Conservation (phyloP, 495 filamentous ascomycete genomes). For the Penicillium canariense region DNA sequence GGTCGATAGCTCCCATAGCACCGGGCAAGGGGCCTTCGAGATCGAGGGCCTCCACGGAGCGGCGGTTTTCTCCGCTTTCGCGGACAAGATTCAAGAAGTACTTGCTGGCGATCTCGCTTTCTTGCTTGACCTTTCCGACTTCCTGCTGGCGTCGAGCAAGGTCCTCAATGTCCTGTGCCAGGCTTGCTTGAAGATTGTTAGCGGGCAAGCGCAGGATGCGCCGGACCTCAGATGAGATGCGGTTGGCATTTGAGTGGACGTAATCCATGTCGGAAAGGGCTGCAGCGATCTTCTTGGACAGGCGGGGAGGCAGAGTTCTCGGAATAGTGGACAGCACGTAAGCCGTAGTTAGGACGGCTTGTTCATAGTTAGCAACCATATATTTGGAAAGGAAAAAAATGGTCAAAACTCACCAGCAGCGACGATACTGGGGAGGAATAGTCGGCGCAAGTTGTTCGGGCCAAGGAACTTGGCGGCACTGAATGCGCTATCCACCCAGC, state of each 20-base stretch:
- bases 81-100: conserved; percentile 86
- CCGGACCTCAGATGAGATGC: conserved; percentile 79
- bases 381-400: background rate
- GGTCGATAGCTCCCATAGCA: conserved; percentile 31
- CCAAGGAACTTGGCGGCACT: conserved; percentile 77
- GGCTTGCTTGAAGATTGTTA: conserved; percentile 70
- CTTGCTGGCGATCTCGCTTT: conserved; percentile 75
- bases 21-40: conserved; percentile 61
- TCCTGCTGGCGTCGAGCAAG: conserved; percentile 74
- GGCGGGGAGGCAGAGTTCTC: conserved; percentile 78
- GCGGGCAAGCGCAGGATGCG: conserved; percentile 84
- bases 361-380: conserved; percentile 33
- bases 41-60: conserved; percentile 74
- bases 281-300: conserved; percentile 77
- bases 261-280: conserved; percentile 83
- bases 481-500: conserved; percentile 85
- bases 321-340: conserved; percentile 87
- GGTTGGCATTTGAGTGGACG: conserved; percentile 79
- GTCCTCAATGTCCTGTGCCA: conserved; percentile 80
- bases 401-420: conserved; percentile 63
- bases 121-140: conserved; percentile 67
- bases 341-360: conserved; percentile 67
- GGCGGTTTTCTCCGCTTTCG: conserved; percentile 67
- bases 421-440: conserved; percentile 78
- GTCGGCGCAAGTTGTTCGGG: conserved; percentile 73